A percentile compares a stretch with the other conserved stretches of the same genome.
phyloP scores from a whole-genome alignment of 2,329 filamentous ascomycete genomes.

The Monosporascus sp. region DNA sequence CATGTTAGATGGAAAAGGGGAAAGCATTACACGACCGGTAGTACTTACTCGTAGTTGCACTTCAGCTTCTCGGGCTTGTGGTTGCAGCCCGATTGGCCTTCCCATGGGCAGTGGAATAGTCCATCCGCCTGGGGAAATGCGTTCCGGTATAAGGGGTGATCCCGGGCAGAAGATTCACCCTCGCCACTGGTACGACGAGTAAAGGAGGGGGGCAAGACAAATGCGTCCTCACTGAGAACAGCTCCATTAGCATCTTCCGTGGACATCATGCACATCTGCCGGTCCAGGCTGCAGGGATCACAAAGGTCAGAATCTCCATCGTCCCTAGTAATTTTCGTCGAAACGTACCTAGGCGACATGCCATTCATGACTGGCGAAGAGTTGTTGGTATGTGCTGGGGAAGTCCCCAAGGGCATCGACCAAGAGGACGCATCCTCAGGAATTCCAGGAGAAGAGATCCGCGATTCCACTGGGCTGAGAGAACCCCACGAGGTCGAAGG shows the following conservation, averaged over 20 bases:
- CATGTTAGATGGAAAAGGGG: constrained; percentile 9
- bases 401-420: constrained; percentile 34
- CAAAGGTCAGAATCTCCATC: constrained; percentile 25
- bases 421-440: constrained; percentile 49
- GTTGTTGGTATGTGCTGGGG: constrained; percentile 40
- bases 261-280: constrained; percentile 33
- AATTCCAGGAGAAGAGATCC: constrained; percentile 43
- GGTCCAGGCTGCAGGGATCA: constrained; percentile 29
- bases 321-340: constrained; percentile 3
- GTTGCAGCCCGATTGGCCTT: constrained; percentile 65
- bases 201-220: constrained; percentile 36
- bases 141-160: constrained; percentile 68
- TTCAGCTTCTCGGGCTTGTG: constrained; percentile 95
- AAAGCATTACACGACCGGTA: background rate
- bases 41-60: constrained; percentile 94
- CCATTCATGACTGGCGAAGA: constrained; percentile 45
- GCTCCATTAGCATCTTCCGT: constrained; percentile 33
- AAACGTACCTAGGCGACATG: constrained; percentile 50
- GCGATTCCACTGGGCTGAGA: constrained; percentile 48
- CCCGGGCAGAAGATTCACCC: constrained; percentile 51
- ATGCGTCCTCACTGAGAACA: constrained; percentile 32
- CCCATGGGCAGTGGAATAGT: constrained; percentile 90
- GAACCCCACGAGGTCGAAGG: constrained; percentile 47
- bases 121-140: constrained; percentile 62
- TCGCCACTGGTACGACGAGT: constrained; percentile 46